Conservation (phyloP, 257 asterid species). For the Solanum tarijense region DNA sequence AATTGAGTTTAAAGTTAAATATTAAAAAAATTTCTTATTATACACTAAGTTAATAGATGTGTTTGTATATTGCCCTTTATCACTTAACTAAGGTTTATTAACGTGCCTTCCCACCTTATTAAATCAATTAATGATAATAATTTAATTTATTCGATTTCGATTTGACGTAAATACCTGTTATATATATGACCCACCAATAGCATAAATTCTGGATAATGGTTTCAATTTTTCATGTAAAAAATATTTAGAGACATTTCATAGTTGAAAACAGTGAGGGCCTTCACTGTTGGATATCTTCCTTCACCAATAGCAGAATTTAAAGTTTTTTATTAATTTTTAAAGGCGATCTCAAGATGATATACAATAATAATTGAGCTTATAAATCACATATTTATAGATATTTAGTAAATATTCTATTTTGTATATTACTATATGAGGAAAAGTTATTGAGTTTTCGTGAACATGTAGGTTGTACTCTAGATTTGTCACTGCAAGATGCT, state of each 20-base stretch:
- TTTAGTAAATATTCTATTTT: background rate
- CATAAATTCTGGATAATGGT: background rate
- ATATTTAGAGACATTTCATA: conserved; percentile 11
- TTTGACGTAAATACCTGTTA: no score
- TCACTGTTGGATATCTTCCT: conserved; percentile 22
- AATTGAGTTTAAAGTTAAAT: background rate
- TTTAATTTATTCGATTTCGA: background rate
- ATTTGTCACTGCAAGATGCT: background rate
- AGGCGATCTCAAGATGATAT: background rate
- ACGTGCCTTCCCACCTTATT: background rate
- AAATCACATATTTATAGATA: background rate
- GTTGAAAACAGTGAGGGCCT: conserved; percentile 10
- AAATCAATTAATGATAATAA: background rate
- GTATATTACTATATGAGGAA: background rate
- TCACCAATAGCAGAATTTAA: conserved; percentile 3
- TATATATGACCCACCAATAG: background rate
- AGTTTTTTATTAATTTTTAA: no score
- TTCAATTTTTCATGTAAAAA: background rate
- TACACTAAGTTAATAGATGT: background rate
- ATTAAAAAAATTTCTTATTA: background rate
- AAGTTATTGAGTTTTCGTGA: background rate
- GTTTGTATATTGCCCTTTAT: no score
- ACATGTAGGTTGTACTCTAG: background rate
- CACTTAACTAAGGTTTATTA: background rate
- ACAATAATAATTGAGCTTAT: background rate